Percentiles rank a stretch among this genome's conserved stretches.
Conservation (phyloP, 106 monocot genomes). For the Dioscorea alata region DNA sequence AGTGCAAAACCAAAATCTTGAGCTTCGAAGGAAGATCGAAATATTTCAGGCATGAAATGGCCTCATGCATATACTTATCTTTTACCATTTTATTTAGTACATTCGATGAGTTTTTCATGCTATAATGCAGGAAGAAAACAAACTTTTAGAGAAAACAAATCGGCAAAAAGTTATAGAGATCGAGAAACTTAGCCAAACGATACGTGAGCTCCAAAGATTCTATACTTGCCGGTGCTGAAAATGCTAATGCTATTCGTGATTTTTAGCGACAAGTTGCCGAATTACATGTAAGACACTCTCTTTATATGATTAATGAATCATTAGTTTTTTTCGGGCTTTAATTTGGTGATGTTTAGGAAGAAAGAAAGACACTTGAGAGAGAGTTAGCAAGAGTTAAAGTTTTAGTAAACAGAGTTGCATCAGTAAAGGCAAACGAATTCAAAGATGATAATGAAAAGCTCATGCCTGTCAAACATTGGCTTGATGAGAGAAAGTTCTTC, state of each 20-base stretch:
- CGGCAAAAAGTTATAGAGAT: slow-evolving; percentile 50
- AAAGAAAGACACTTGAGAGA: slow-evolving; percentile 57
- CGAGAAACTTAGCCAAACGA: slow-evolving; percentile 44
- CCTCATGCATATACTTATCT: background rate
- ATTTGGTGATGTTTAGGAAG: slow-evolving; percentile 32
- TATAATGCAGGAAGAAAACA: slow-evolving; percentile 59
- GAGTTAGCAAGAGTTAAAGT: slow-evolving; percentile 60
- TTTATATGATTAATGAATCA: background rate
- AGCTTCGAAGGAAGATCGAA: slow-evolving; percentile 30
- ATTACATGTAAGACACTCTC: slow-evolving; percentile 32
- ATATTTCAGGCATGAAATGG: slow-evolving; percentile 37
- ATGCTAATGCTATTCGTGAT: slow-evolving; percentile 51
- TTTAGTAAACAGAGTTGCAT: slow-evolving; percentile 48
- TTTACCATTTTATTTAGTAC: too few relatives aligned
- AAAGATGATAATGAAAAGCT: slow-evolving; percentile 51
- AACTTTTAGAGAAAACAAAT: slow-evolving; percentile 42
- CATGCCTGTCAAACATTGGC: slow-evolving; percentile 70
- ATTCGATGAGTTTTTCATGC: too few relatives aligned
- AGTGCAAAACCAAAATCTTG: slow-evolving; percentile 41
- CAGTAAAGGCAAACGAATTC: slow-evolving; percentile 51
- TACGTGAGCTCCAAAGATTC: slow-evolving; percentile 59
- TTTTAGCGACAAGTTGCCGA: slow-evolving; percentile 54
- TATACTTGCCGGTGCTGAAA: slow-evolving; percentile 46
- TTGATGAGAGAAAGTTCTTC: slow-evolving; percentile 53
- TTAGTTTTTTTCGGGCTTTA: background rate